These are phyloP conservation scores for Diaporthe longicolla DNA, from an alignment of 2,329 filamentous ascomycete genomes.

Conservation along the genomic window DNA sequence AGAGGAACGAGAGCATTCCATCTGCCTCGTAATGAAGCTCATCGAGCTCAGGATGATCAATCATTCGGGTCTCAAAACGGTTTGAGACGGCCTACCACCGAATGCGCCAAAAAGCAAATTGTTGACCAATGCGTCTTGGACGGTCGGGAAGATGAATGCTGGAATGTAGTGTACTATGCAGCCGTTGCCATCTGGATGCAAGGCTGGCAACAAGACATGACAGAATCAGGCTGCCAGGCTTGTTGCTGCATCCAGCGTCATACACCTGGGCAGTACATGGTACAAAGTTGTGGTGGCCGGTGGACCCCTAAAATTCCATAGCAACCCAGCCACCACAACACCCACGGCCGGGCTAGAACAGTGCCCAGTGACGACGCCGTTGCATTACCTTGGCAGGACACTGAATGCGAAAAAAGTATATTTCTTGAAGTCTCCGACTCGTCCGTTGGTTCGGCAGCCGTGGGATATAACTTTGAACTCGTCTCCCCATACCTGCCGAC, in stretches of 20 bases:
- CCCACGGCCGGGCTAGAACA: background rate
- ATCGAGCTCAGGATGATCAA: constrained; percentile 25
- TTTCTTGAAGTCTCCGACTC: constrained; percentile 15
- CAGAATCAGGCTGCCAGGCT: background rate
- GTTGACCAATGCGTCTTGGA: background rate
- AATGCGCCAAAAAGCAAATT: background rate
- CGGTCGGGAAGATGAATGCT: background rate
- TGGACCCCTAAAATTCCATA: constrained; percentile 32
- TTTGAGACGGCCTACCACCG: background rate
- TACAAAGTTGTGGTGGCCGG: constrained; percentile 21
- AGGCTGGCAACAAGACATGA: constrained; percentile 2
- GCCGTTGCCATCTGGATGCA: constrained; percentile 10
- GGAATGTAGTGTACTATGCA: background rate
- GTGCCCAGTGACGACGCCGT: constrained; percentile 23
- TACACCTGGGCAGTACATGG: background rate
- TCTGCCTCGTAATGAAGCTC: background rate
- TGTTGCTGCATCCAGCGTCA: constrained; percentile 31
- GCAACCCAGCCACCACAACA: constrained; percentile 35
- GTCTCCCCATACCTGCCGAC: background rate
- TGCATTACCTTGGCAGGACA: constrained; percentile 34
- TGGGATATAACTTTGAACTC: background rate
- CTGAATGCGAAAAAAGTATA: constrained; percentile 17
- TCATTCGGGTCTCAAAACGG: constrained; percentile 8
- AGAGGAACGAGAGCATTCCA: constrained; percentile 10
- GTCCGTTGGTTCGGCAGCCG: constrained; percentile 13